Base-by-base conservation (phyloP, 176 grass and related monocot species). In the Tillandsia fasciculata region DNA sequence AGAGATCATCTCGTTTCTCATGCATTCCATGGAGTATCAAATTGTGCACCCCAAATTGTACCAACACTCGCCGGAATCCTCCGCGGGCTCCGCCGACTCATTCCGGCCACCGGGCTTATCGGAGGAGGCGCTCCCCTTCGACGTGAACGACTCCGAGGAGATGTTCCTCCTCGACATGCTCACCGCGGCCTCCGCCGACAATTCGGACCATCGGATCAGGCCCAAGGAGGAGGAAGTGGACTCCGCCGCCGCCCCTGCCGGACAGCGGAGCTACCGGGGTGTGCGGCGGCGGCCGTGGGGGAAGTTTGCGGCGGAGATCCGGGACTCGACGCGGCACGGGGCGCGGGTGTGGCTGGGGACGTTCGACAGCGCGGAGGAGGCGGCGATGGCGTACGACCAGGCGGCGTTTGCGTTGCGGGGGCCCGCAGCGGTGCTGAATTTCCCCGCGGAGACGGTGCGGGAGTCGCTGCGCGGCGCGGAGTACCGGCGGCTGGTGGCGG, bases 361-460 rank as follows among this genome's bases (percentile, higher is more conserved):
- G 11, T 91, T 91, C 78, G 88, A 91, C 59, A 87, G 68, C 78
- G 68, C 84, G 0, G 75, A 91, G 72, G 84, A 49, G 29, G 88
- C 84, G 10, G 88, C 88, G 28, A 13, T 91, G 72, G 88, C 88
- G 0, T 91, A 91, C 84, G 88, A 91, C 84, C 88, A 91, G 84
- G 88, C 88, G 2, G 88, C 88, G 9, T 87, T 87, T 65, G 65
- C 88, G 13, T 74, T 82, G 81, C 78, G 88, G 1, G 88, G 88
- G 4, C 6, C 72, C 2, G 17, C 71, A 0, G 84, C 88, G 50
- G 81, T 84, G 47, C 81, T 91, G 64, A 91, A 91, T 73, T 91
- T 91, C 72, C 88, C 88, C 17, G 69, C 57, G 17, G 84, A 87
- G 8, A 65, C 67, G 22, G 88, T 91, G 23, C 72, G 75, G 15